Evolutionary conservation across 108 stramenopile species (phyloP), one percentile per base, ranked within the genome.

Genomic region (Aureococcus anophagefferens): DNA sequence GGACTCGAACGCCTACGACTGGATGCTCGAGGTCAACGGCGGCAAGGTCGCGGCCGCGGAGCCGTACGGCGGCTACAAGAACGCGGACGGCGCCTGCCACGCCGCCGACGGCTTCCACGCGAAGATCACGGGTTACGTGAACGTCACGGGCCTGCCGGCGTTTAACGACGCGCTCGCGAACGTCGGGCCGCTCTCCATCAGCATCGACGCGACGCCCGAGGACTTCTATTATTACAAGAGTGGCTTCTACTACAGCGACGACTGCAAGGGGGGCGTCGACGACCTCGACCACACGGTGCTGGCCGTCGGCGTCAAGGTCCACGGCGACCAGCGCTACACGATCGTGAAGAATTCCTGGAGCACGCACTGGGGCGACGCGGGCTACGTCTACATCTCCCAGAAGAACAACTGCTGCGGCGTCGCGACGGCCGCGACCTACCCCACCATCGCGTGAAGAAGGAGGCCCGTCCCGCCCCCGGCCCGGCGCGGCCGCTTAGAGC

Each of bases 311-410:
- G 70, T 63, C 44, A 70, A n/a, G 4, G 30, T 13, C 30, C 65
- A 7, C 35, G 29, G 7, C 35, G 62, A 29, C 62, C 67, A 67
- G 25, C 14, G 46, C 29, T 76, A 76, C 69, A 36, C 11, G 32
- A 7, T 46, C 44, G 69, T 76, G 25, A 63, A 64, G 35, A 80
- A 80, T 66, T 62, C 45, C 25, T 80, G 79, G 79, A 46, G 74
- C 64, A 76, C 79, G 30, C 33, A 62, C 66, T 80, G 79, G 79
- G 79, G 79, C 29, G 73, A 74, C 30, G 11, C 45, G 36, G 79
- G 79, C 16, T 80, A 80, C 46, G 51, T 76, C 30, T 68, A 44
- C 63, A 21, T 80, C 31, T 33, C 30, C 30, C 67, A 35, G 40
- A 18, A 66, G 25, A 37, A 44, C 33, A 74, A 77, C 65, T 64